Conservation (phyloP, 2,329 filamentous ascomycete species). For the Fusarium haematococcum region DNA sequence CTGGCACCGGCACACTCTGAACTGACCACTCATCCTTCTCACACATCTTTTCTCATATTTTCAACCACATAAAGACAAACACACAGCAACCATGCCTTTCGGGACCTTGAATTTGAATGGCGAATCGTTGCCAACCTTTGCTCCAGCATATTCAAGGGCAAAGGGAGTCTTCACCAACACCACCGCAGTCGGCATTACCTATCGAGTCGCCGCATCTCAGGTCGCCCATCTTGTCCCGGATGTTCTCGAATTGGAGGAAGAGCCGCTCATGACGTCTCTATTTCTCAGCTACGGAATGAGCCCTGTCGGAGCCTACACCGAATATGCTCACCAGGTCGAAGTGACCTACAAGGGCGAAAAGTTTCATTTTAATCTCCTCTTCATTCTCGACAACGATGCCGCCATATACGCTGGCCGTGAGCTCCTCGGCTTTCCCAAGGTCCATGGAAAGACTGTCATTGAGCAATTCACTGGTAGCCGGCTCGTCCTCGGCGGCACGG, state of each 20-base stretch:
- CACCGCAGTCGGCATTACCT: slow-evolving; percentile 12
- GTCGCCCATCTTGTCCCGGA: slow-evolving; percentile 9
- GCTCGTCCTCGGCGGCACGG: background rate
- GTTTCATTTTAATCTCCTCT: slow-evolving; percentile 13
- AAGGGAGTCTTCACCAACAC: slow-evolving; percentile 5
- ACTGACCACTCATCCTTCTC: background rate
- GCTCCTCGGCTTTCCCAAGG: slow-evolving; percentile 16
- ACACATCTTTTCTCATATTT: background rate
- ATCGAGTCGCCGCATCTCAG: slow-evolving; percentile 20
- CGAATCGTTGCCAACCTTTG: slow-evolving; percentile 13
- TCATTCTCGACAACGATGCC: slow-evolving; percentile 22
- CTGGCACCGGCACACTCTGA: background rate
- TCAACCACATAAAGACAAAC: background rate
- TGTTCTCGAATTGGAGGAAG: slow-evolving; percentile 16
- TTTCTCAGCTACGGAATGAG: slow-evolving; percentile 18
- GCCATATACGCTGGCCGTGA: slow-evolving; percentile 23
- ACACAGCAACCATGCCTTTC: slow-evolving; percentile 5
- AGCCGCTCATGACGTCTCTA: slow-evolving; percentile 12
- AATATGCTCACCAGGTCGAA: slow-evolving; percentile 21
- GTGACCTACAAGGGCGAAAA: slow-evolving; percentile 17
- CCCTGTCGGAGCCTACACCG: slow-evolving; percentile 7
- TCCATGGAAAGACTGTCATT: slow-evolving; percentile 13
- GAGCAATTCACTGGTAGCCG: slow-evolving; percentile 11
- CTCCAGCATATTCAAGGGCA: slow-evolving; percentile 12
- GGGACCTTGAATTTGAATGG: slow-evolving; percentile 10